Evolutionary conservation across 495 filamentous ascomycete genomes (phyloP), one percentile per base, ranked within the genome.

Genomic region (Penicillium atrosanguineum): DNA sequence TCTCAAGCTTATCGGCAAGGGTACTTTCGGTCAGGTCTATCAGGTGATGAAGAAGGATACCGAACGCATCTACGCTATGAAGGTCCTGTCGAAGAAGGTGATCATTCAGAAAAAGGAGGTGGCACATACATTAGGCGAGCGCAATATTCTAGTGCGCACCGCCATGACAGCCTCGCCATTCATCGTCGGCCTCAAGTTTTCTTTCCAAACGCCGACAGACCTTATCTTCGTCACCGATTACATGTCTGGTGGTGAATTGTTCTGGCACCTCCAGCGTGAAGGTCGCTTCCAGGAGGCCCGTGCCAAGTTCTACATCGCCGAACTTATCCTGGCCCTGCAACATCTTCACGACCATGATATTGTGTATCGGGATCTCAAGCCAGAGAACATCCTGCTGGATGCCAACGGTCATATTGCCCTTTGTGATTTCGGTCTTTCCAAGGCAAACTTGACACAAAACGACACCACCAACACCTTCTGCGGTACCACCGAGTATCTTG

Each of bases 51-150:
- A 98, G 79, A 94, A 89, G 77, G 94, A 98, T 65, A 97, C 94
- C 1, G 82, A 85, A 59, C 85, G 95, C 18, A 96, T 98, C 51
- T 98, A 97, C 60, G 94, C 94, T 38, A 98, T 98, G 94, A 98
- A 98, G 68, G 92, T 97, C 2, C 76, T 98, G 19, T 96, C 93
- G 11, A 98, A 98, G 80, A 98, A 97, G 77, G 94, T 98, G 46
- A 97, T 98, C 50, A 94, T 98, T 15, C 94, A 98, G 72, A 98
- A 98, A 81, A 98, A 98, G 72, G 94, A 98, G 71, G 90, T 98
- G 40, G 90, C 91, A 16, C 94, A 98, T 70, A 98, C 94, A 2
- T 81, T 98, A 15, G 94, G 94, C 50, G 95, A 98, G 72, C 85
- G 94, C 28, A 98, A 98, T 67, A 98, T 98, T 51, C 77, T 98